Evolutionary conservation across 805 yeast genomes (phyloP), one percentile per base, ranked within the genome.

Genomic region (Monosporozyma servazzii): DNA sequence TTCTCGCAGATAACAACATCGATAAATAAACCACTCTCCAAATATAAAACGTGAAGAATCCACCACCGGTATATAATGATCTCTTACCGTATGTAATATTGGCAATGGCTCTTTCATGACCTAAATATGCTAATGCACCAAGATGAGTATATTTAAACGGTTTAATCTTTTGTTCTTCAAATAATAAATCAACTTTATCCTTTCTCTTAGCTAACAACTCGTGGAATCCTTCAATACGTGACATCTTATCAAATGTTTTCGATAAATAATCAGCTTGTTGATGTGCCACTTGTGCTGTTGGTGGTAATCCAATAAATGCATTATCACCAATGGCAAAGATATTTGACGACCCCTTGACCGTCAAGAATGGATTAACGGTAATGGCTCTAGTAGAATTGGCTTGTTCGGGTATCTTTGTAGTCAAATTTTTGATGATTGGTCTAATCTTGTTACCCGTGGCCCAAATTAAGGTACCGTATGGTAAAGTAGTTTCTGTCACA

Each of bases 271-370:
- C 76, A 61, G 96, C 97, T 71, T 88, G 85, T 75, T 90, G 97
- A 72, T 88, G 84, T 39, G 97, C 97, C 53, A 89, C 96, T 75
- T 90, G 97, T 29, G 97, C 97, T 52, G 97, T 90, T 60, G 97
- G 97, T 18, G 96, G 95, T 64, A 81, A 80, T 64, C 87, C 86
- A 54, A 96, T 86, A 53, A 79, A 77, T 23, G 96, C 88, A 71
- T 96, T 88, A 71, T 90, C 97, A 68, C 97, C 97, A 52, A 90
- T 75, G 51, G 96, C 96, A 71, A 78, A 90, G 60, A 90, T 80
- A 62, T 86, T 86, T 64, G 76, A 75, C 45, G 88, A 75, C 62
- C 97, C 97, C 64, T 86, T 86, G 41, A 90, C 86, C 64, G 83
- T 82, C 55, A 88, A 74, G 69, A 77, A 80, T 59, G 82, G 93